Base-by-base conservation (phyloP, 2,329 filamentous ascomycete species). In the Botrytis tulipae region DNA sequence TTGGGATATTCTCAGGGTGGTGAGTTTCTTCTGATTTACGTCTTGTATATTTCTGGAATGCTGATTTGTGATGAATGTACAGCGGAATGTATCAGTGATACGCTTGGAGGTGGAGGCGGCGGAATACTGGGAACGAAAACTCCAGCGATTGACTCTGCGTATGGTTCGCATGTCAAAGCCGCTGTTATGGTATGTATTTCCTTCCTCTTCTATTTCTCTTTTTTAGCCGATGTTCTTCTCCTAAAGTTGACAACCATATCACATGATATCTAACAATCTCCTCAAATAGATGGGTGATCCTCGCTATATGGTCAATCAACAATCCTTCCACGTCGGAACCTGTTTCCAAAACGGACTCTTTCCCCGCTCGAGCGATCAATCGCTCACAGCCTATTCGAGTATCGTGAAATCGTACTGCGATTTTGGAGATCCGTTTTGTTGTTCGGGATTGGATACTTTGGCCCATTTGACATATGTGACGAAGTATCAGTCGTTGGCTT, bases 261-360 rank as follows among this genome's bases (percentile, higher is more conserved):
- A n/a, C 48, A 29, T 29, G 3, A 57, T 9, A 29, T 57, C 65
- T 67, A 20, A 54, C 46, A 7, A 18, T 1, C 20, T 35, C 14
- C n/a, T 3, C 40, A 22, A 65, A 32, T 4, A 67, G 65, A 40
- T 40, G 14, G 67, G 67, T 20, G 67, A 70, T 42, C 67, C 67
- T 7, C 67, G 67, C 51, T 70, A 59, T 29, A 59, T 70, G 48
- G 20, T 22, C 37, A 57, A 32, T 7, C 48, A 70, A 12, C 37
- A 40, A 42, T 35, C 51, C 0, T 70, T 70, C 29, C 67, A 70
- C 22, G n/a, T 70, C 10, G 67, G 67, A 22, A 70, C 67, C 25
- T 70, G 67, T 59, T 70, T 70, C 10, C 67, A 70, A 60, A 70
- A 70, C 8, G 54, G 51, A 10, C 40, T 70, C 20, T 70, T 70